Evolutionary conservation across 2,329 filamentous ascomycete species (phyloP), one percentile per base, ranked within the genome.

Genomic region (Podosphaera xanthii): DNA sequence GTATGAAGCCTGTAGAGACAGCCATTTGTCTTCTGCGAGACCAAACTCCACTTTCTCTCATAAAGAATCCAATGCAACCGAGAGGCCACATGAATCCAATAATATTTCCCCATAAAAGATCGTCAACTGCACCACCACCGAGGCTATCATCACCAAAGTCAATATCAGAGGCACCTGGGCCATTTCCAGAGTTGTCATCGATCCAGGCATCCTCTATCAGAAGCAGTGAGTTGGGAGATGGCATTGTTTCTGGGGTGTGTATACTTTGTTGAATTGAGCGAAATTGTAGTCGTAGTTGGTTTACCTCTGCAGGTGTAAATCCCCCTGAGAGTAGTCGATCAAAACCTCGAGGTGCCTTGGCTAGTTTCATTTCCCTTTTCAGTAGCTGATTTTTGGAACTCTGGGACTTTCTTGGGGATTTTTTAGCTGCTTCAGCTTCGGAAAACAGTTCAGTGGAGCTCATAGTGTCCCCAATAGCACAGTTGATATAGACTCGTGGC

Each of bases 1-100:
- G 76, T 61, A 90, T 70, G 30, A 96, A 81, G 0, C 92, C 92
- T 52, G 89, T 84, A 58, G 86, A 81, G 14, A 97, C 87, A 65
- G 91, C 91, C 65, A 95, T 80, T 69, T 89, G 83, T 75, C 88
- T 86, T 66, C 90, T 77, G 67, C 85, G 81, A 61, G 83, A 86
- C 81, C 89, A 94, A 61, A 97, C 82, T 0, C 87, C 89, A 60
- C 92, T 86, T 70, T 95, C 87, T 61, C 90, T 77, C 63, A 91
- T 78, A 57, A 94, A 74, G 88, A 90, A 96, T 58, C 84, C 82
- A 60, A 91, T 74, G 66, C 87, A 89, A 0, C 87, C 91, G 8
- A 97, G 71, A 3, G 92, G 92, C 81, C 91, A 97, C 70, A 98
- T 86, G 74, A 97, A 98, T 0, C 92, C 92, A 66, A 92, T 86